These are phyloP conservation scores for Phytophthora aleatoria DNA, from an alignment of 352 stramenopile genomes.

Conservation along the genomic window DNA sequence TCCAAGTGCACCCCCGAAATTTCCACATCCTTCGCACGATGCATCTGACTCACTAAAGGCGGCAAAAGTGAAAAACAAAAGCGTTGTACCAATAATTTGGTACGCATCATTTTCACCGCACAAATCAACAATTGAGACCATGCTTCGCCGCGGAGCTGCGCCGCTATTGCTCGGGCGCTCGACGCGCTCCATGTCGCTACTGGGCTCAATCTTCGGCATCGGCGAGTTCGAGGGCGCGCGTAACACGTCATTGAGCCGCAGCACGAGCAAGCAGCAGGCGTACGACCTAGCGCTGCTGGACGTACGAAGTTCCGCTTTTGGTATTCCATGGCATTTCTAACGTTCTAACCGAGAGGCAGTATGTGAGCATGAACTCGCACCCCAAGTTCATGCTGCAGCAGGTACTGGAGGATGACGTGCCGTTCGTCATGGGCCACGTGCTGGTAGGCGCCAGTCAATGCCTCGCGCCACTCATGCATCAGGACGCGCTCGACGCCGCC, in stretches of 20 bases:
- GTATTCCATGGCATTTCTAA: conserved; percentile 10
- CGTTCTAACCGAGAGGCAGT: conserved; percentile 45
- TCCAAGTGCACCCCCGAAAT: not conserved
- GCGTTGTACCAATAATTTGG: not conserved
- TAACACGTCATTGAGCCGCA: conserved; percentile 56
- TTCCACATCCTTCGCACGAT: not conserved
- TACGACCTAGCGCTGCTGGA: conserved; percentile 76
- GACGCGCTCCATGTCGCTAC: conserved; percentile 60
- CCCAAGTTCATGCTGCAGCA: conserved; percentile 77
- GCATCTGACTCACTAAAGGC: not conserved
- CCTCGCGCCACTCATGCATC: conserved; percentile 64
- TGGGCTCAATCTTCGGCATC: conserved; percentile 82
- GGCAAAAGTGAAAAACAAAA: not conserved
- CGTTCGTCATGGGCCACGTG: conserved; percentile 86
- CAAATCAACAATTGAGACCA: conserved; percentile 2
- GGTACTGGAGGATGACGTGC: conserved; percentile 58
- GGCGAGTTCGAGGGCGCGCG: conserved; percentile 78
- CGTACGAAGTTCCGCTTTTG: conserved; percentile 22
- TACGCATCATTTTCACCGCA: not conserved
- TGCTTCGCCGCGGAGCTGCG: conserved; percentile 17
- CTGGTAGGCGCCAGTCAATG: conserved; percentile 80
- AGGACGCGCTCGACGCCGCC: conserved; percentile 64
- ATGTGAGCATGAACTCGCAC: conserved; percentile 81
- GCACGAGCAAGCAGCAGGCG: conserved; percentile 71
- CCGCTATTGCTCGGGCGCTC: conserved; percentile 13